Percentiles rank a stretch among this genome's conserved stretches.
These are phyloP conservation scores for Backusella tarrabulga DNA, from an alignment of 192 early-diverging fungal species.

Conservation along the genomic window DNA sequence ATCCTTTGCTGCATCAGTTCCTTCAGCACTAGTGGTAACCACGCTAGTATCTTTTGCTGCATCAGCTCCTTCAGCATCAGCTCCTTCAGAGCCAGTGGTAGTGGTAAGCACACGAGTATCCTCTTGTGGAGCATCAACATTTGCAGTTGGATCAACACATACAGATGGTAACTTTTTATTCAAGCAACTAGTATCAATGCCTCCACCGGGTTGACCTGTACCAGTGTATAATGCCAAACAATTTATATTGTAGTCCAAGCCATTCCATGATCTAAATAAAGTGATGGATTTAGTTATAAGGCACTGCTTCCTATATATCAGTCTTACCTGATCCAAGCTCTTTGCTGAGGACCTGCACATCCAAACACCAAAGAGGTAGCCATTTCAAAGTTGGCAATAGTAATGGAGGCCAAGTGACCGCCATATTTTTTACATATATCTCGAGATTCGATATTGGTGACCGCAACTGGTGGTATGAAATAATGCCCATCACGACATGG, in stretches of 20 bases:
- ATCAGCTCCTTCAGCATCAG: too few relatives aligned
- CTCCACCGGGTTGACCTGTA: not conserved
- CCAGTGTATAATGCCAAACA: not conserved
- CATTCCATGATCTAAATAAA: not conserved
- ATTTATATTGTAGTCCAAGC: not conserved
- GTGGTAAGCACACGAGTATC: too few relatives aligned
- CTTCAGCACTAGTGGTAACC: not conserved
- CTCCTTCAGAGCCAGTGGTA: too few relatives aligned
- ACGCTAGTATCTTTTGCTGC: not conserved
- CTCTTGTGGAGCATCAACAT: too few relatives aligned
- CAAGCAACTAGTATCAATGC: not conserved
- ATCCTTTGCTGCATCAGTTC: not conserved
- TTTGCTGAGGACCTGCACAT: not conserved
- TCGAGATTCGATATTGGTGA: not conserved
- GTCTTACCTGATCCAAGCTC: not conserved
- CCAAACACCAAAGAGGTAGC: not conserved
- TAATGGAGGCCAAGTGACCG: not conserved
- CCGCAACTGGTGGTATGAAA: not conserved
- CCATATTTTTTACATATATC: not conserved
- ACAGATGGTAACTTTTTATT: not conserved
- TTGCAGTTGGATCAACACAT: not conserved
- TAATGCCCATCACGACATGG: not conserved
- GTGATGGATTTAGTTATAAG: not conserved
- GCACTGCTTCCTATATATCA: not conserved
- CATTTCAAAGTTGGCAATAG: not conserved